Evolutionary conservation across 352 stramenopile genomes (phyloP).

Genomic region (Phytopythium cucurbitacearum): DNA sequence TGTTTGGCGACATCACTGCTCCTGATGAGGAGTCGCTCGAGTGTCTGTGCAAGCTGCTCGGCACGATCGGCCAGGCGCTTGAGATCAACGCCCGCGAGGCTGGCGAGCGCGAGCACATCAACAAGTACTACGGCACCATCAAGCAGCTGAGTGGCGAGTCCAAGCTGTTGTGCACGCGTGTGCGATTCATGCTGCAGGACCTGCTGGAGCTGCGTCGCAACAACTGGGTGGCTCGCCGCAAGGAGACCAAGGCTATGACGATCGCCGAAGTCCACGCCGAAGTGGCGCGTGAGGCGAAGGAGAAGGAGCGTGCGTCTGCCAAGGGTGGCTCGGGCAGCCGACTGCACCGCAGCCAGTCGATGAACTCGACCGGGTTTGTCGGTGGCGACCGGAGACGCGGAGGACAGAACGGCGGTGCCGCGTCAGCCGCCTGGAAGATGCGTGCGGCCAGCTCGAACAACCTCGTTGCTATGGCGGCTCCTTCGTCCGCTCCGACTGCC

Average conservation of each 20-base stretch:
- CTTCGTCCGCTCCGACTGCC: conserved; percentile 7
- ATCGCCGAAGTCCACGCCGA: conserved; percentile 80
- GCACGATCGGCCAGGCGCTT: conserved; percentile 89
- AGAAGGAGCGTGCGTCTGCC: conserved; percentile 49
- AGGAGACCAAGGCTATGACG: conserved; percentile 84
- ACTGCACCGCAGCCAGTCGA: conserved; percentile 63
- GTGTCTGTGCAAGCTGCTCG: conserved; percentile 93
- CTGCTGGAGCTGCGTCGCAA: conserved; percentile 74
- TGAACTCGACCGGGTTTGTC: conserved; percentile 26
- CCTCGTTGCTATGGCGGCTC: neutral
- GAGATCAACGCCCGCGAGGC: conserved; percentile 56
- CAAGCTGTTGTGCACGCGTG: conserved; percentile 64
- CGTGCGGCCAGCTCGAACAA: conserved; percentile 17
- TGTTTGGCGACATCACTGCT: conserved; percentile 74
- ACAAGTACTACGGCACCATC: conserved; percentile 66
- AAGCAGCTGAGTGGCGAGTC: conserved; percentile 62
- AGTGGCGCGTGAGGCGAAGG: conserved; percentile 60
- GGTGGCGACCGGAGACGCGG: conserved; percentile 35
- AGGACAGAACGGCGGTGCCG: conserved; percentile 23
- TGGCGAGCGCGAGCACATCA: conserved; percentile 52
- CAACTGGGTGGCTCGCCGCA: conserved; percentile 67
- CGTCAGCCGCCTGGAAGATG: conserved; percentile 61
- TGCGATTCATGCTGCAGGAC: conserved; percentile 85
- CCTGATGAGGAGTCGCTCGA: conserved; percentile 94
- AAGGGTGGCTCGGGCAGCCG: conserved; percentile 27